Conservation (phyloP, 2,329 filamentous ascomycete genomes). For the Cyphellophora europaea region DNA sequence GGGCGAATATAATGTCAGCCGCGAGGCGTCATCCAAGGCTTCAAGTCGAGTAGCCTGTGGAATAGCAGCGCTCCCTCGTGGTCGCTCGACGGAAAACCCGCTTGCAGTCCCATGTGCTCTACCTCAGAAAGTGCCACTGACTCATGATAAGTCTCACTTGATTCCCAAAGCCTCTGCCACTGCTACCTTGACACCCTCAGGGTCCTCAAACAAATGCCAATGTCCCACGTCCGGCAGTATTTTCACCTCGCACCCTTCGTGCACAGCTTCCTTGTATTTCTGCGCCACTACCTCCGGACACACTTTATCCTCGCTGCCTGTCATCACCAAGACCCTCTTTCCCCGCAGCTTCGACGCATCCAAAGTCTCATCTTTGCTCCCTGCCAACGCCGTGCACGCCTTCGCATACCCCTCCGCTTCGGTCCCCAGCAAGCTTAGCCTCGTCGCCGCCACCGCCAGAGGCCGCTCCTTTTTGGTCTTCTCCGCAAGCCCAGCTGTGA, state of each 20-base stretch:
- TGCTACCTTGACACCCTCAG: constrained; percentile 24
- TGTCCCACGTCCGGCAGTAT: constrained; percentile 37
- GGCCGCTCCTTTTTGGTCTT: constrained; percentile 29
- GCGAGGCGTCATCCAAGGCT: too few relatives aligned
- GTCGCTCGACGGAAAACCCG: too few relatives aligned
- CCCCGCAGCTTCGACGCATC: constrained; percentile 25
- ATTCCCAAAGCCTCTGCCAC: constrained; percentile 18
- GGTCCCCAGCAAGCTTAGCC: constrained; percentile 37
- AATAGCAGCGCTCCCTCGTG: too few relatives aligned
- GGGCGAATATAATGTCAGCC: too few relatives aligned
- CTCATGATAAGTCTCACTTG: too few relatives aligned
- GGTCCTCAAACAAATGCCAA: constrained; percentile 44
- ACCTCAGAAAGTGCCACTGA: too few relatives aligned
- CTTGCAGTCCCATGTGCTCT: too few relatives aligned
- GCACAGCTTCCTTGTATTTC: constrained; percentile 20
- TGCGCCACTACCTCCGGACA: constrained; percentile 27
- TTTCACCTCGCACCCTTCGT: constrained; percentile 20
- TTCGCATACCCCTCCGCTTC: constrained; percentile 49
- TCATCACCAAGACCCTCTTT: constrained; percentile 33
- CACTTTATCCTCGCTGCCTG: constrained; percentile 38
- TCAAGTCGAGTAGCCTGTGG: too few relatives aligned
- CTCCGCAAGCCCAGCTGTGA: constrained; percentile 26
- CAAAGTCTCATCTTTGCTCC: constrained; percentile 23
- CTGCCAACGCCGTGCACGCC: constrained; percentile 39
- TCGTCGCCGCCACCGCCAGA: constrained; percentile 32